These are phyloP conservation scores for Coccinonectria pachysandricola DNA, from an alignment of 2,329 filamentous ascomycete genomes.

Conservation along the genomic window DNA sequence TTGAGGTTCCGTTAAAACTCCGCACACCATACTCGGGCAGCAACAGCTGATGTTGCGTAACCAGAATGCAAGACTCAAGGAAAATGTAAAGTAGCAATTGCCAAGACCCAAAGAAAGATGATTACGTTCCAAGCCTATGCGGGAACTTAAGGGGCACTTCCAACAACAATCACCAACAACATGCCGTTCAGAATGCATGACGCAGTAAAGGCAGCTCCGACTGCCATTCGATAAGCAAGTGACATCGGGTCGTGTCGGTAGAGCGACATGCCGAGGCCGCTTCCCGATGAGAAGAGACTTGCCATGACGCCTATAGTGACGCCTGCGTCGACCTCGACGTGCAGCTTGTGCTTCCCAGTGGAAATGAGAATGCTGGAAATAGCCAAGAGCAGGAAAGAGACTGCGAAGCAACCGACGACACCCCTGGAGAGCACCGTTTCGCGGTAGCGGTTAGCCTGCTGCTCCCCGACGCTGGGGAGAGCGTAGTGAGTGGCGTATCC, in stretches of 20 bases:
- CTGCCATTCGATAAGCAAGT: slow-evolving; percentile 31
- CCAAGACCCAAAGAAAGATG: slow-evolving; percentile 1
- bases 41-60: no score
- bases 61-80: not conserved
- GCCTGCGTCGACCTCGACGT: slow-evolving; percentile 63
- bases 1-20: no score
- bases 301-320: slow-evolving; percentile 59
- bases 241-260: slow-evolving; percentile 37
- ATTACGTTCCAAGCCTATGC: not conserved
- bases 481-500: slow-evolving; percentile 47
- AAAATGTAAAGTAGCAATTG: no score
- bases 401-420: slow-evolving; percentile 43
- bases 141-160: slow-evolving; percentile 23
- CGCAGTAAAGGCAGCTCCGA: slow-evolving; percentile 26
- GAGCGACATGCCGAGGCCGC: slow-evolving; percentile 49
- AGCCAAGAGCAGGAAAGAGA: slow-evolving; percentile 52
- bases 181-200: slow-evolving; percentile 34
- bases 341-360: slow-evolving; percentile 57
- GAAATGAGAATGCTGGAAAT: slow-evolving; percentile 55
- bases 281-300: slow-evolving; percentile 53
- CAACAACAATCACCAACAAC: slow-evolving; percentile 32
- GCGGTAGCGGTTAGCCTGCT: slow-evolving; percentile 38
- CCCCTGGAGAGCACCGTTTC: slow-evolving; percentile 46
- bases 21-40: no score
- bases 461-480: slow-evolving; percentile 41